These are phyloP conservation scores for Pseudoneurospora amorphoporcata DNA, from an alignment of 495 filamentous ascomycete species.

Conservation along the genomic window DNA sequence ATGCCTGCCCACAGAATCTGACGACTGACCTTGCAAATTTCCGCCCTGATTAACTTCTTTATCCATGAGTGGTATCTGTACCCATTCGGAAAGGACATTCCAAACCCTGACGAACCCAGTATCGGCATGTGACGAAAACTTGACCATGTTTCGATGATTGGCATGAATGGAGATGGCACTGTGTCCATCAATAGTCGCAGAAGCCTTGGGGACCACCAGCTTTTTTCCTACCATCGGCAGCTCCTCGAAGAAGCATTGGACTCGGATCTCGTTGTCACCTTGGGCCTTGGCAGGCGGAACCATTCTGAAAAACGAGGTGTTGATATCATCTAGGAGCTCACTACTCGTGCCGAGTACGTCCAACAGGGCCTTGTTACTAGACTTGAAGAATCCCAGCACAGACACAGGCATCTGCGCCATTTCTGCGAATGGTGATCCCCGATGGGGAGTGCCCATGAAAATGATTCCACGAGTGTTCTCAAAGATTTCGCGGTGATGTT, in stretches of 20 bases:
- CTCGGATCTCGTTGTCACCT: constrained; percentile 7
- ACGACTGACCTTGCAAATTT: not conserved
- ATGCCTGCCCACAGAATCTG: not conserved
- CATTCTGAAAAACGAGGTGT: constrained; percentile 24
- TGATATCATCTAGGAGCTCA: constrained; percentile 19
- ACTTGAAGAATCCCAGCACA: constrained; percentile 10
- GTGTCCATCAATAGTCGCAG: constrained; percentile 27
- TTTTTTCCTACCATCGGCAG: constrained; percentile 3
- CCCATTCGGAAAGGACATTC: constrained; percentile 7
- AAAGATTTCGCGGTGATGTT: constrained; percentile 17
- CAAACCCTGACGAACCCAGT: constrained; percentile 1
- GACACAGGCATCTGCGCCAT: constrained; percentile 12
- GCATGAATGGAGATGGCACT: constrained; percentile 19
- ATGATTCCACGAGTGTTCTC: constrained; percentile 22
- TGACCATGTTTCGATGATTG: constrained; percentile 34
- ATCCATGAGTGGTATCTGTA: not conserved
- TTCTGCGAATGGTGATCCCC: constrained; percentile 20
- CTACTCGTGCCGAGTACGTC: constrained; percentile 3
- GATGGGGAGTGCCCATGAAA: constrained; percentile 35
- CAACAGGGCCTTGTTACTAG: constrained; percentile 14
- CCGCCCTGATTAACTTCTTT: not conserved
- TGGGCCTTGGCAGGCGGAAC: constrained; percentile 6
- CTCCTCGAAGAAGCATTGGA: constrained; percentile 20
- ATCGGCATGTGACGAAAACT: constrained; percentile 14
- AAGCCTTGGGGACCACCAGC: constrained; percentile 23